phyloP scores from a whole-genome alignment of 345 rosid genomes.

The Turritis glabra region DNA sequence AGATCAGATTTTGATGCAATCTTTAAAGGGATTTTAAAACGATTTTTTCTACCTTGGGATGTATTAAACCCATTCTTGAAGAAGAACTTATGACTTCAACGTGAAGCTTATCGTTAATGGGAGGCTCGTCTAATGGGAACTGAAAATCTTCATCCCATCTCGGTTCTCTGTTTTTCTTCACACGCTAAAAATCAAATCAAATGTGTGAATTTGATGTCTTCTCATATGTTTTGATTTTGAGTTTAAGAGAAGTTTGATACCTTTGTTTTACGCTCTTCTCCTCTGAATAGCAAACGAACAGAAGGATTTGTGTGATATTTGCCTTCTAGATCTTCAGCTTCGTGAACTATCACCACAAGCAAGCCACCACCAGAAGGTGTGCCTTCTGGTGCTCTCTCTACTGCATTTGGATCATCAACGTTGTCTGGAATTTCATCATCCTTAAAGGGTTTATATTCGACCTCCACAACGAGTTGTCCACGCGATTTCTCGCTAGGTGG shows the following conservation, averaged over 20 bases:
- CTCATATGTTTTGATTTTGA: neutral
- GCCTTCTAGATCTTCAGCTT: slow-evolving; percentile 90
- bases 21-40: neutral
- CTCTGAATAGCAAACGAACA: slow-evolving; percentile 74
- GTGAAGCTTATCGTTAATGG: slow-evolving; percentile 67
- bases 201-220: neutral
- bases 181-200: slow-evolving; percentile 43
- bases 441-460: slow-evolving; percentile 70
- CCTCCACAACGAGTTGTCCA: slow-evolving; percentile 71
- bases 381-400: slow-evolving; percentile 90
- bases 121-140: slow-evolving; percentile 80
- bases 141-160: slow-evolving; percentile 94
- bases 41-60: slow-evolving; percentile 65
- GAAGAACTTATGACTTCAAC: slow-evolving; percentile 82
- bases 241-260: slow-evolving; percentile 33
- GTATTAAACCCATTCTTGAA: slow-evolving; percentile 74
- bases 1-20: neutral
- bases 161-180: slow-evolving; percentile 89
- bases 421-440: slow-evolving; percentile 49
- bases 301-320: slow-evolving; percentile 89
- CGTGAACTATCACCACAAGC: slow-evolving; percentile 85
- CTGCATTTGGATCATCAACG: slow-evolving; percentile 46
- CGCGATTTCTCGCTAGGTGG: slow-evolving; percentile 69
- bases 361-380: slow-evolving; percentile 86
- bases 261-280: slow-evolving; percentile 88